phyloP scores from a whole-genome alignment of 2,329 filamentous ascomycete genomes.

The Hypoxylon sp. region DNA sequence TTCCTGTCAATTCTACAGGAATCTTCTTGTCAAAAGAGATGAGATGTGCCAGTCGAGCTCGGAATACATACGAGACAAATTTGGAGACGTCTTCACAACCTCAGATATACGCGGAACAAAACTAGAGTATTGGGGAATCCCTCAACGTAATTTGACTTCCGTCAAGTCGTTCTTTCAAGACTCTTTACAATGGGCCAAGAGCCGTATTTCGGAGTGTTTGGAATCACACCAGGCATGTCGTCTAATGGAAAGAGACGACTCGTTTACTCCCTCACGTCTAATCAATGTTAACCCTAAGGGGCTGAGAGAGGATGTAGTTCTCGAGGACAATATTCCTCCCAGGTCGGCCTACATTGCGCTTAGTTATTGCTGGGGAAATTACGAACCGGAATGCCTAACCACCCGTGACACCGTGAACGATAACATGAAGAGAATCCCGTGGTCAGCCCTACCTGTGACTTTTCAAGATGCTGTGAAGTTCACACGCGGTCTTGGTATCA shows the following conservation, averaged over 20 bases:
- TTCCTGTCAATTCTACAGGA: not conserved
- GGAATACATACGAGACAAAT: not conserved
- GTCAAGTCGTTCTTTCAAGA: not conserved
- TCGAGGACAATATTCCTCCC: slow-evolving; percentile 3
- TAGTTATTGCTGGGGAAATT: slow-evolving; percentile 30
- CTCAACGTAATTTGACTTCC: not conserved
- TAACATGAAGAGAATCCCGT: slow-evolving; percentile 24
- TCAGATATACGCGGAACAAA: no score
- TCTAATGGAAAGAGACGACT: not conserved
- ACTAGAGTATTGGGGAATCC: not conserved
- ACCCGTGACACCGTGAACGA: slow-evolving; percentile 9
- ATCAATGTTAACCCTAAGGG: slow-evolving; percentile 11
- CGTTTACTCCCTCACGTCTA: slow-evolving; percentile 12
- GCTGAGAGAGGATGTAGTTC: slow-evolving; percentile 12
- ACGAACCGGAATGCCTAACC: slow-evolving; percentile 26
- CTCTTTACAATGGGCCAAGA: slow-evolving; percentile 7
- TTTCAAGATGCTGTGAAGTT: slow-evolving; percentile 41
- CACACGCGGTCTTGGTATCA: slow-evolving; percentile 31
- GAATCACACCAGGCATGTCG: slow-evolving; percentile 11
- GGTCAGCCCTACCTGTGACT: slow-evolving; percentile 26
- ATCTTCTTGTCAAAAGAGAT: not conserved
- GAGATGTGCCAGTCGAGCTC: not conserved
- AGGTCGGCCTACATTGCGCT: slow-evolving; percentile 16
- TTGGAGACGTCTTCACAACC: not conserved
- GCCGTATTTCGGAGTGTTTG: slow-evolving; percentile 14